Base-by-base conservation (phyloP, 345 rosid species). In the Ceriops decandra region DNA sequence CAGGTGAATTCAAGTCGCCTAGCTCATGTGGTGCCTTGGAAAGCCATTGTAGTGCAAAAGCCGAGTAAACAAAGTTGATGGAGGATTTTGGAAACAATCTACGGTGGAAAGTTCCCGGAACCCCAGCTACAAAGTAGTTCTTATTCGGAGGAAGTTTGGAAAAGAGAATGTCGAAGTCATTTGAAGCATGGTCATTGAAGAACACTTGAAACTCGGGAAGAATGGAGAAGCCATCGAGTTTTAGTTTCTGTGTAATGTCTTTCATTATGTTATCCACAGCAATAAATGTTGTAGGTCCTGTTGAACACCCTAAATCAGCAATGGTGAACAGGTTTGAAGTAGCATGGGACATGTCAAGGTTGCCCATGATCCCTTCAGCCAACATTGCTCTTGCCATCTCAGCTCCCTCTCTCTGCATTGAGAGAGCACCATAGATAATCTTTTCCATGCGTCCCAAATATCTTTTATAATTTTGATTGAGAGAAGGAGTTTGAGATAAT, bases 1-100 rank as follows among this genome's bases (percentile, higher is more conserved):
- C 79, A 2, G 67, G 62, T 2, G 87, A 80, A 57, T n/a, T 69
- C 13, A 11, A 62, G 26, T 72, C 38, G 6, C 32, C 24, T 17
- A 69, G 13, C 20, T 60, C 72, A 15, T 21, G 33, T 31, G 72
- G 66, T 46, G 33, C 33, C 20, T 69, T 36, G 5, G 72, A 61
- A 8, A 69, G 60, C 60, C 59, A 60, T 10, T 69, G 72, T 19
- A 52, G 28, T 7, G 72, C 66, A 21, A 26, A 3, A 10, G 51
- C 52, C 19, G 72, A 26, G 31, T 69, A 36, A 28, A 28, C 19
- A 19, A 69, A 51, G 61, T 69, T 47, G 24, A 69, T 46, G 8
- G 72, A 69, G 15, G 27, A 21, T 4, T 32, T 42, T 3, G 66
- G 60, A 42, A 69, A 69, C 46, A 69, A 60, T 21, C 65, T n/a